Evolutionary conservation across 805 yeast genomes (phyloP).

Genomic region (Wickerhamiella parazyma): DNA sequence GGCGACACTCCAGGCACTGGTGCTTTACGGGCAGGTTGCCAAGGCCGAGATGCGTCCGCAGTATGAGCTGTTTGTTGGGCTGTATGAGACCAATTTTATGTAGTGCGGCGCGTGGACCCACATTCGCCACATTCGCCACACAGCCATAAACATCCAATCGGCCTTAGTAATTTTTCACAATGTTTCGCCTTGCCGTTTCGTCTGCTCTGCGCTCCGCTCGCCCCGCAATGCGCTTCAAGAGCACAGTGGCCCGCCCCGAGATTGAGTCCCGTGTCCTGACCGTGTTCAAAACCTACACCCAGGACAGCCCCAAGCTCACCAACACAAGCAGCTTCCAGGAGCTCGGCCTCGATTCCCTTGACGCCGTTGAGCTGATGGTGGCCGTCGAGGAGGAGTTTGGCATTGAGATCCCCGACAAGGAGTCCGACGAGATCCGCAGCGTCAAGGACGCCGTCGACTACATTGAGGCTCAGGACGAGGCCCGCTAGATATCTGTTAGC

Average conservation of each 20-base stretch:
- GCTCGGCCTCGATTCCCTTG: slow-evolving; percentile 83
- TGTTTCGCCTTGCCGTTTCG: slow-evolving; percentile 13
- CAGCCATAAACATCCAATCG: neutral
- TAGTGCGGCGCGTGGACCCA: too few species aligned
- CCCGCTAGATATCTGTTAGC: slow-evolving; percentile 23
- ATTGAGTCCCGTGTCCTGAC: slow-evolving; percentile 70
- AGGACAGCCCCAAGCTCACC: slow-evolving; percentile 24
- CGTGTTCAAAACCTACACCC: slow-evolving; percentile 38
- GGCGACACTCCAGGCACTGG: neutral
- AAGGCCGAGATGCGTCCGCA: neutral
- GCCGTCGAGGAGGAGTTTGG: slow-evolving; percentile 86
- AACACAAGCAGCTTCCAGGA: slow-evolving; percentile 35
- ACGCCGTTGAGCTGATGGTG: slow-evolving; percentile 88
- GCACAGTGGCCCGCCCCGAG: slow-evolving; percentile 51
- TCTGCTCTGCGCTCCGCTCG: slow-evolving; percentile 15
- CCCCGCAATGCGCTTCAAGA: slow-evolving; percentile 19
- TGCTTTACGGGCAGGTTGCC: neutral
- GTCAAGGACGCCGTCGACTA: slow-evolving; percentile 88
- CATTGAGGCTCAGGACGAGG: slow-evolving; percentile 44
- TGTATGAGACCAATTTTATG: neutral
- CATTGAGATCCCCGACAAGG: slow-evolving; percentile 38
- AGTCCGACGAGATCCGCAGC: slow-evolving; percentile 85
- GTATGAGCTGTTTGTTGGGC: slow-evolving; percentile 3
- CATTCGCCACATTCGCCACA: neutral
- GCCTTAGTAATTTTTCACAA: neutral